These are phyloP conservation scores for Lachnellula willkommii DNA, from an alignment of 2,329 filamentous ascomycete species.

Conservation along the genomic window DNA sequence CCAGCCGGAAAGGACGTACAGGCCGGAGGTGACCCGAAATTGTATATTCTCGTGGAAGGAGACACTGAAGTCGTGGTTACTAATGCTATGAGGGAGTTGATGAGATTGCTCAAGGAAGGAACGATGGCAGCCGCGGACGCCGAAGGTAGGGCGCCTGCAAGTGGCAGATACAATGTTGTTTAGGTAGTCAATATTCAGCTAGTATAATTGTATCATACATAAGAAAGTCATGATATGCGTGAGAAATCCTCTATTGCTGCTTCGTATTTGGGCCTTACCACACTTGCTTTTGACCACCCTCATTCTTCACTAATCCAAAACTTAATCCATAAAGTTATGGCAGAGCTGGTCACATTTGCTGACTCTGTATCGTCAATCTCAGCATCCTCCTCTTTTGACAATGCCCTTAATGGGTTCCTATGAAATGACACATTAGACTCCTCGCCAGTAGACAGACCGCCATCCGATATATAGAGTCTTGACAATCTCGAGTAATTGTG, in stretches of 20 bases:
- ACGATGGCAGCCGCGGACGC: conserved; percentile 84
- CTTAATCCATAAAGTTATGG: no score
- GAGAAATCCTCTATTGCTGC: neutral
- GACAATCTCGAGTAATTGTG: no score
- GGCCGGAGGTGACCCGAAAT: conserved; percentile 73
- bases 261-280: no score
- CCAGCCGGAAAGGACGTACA: conserved; percentile 72
- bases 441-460: no score
- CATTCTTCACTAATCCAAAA: no score
- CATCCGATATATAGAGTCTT: no score
- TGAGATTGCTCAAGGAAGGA: conserved; percentile 80
- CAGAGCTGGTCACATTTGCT: no score
- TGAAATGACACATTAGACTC: no score
- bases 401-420: no score
- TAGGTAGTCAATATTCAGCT: conserved; percentile 37
- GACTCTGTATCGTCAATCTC: no score
- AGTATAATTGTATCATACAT: neutral
- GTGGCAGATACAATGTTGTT: conserved; percentile 81
- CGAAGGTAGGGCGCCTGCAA: conserved; percentile 71
- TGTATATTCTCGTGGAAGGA: conserved; percentile 96
- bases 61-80: conserved; percentile 92
- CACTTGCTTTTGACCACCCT: no score
- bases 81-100: conserved; percentile 84
- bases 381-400: no score
- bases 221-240: neutral